These are phyloP conservation scores for Stellera chamaejasme DNA, from an alignment of 345 rosid species.

Conservation along the genomic window DNA sequence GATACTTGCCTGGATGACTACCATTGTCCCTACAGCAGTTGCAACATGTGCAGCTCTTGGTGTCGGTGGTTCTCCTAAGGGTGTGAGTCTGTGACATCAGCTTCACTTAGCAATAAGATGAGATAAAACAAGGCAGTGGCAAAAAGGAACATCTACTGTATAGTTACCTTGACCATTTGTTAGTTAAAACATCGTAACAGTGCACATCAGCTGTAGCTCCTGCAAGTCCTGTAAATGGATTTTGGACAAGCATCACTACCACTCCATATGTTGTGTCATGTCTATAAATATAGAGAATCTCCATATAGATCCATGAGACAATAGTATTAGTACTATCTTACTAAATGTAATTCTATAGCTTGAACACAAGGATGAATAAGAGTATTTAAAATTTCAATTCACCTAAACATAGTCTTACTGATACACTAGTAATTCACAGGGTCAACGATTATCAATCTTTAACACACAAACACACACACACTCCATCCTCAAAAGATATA, in stretches of 20 bases:
- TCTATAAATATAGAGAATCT: too few species aligned
- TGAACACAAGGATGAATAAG: background rate
- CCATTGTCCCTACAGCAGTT: constrained; percentile 94
- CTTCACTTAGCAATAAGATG: background rate
- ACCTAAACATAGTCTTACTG: too few species aligned
- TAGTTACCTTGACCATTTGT: constrained; percentile 87
- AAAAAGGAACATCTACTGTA: background rate
- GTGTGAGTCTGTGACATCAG: constrained; percentile 49
- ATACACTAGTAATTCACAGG: too few species aligned
- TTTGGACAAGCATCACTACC: background rate
- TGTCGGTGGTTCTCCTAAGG: constrained; percentile 90
- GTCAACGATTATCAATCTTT: too few species aligned
- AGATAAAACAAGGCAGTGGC: background rate
- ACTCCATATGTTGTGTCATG: too few species aligned
- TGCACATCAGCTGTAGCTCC: constrained; percentile 97
- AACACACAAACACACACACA: too few species aligned
- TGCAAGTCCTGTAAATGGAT: constrained; percentile 53
- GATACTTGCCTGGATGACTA: constrained; percentile 71
- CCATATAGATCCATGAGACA: too few species aligned
- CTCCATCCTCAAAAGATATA: too few species aligned
- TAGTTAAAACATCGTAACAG: constrained; percentile 80
- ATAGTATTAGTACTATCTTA: background rate
- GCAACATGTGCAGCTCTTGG: constrained; percentile 98
- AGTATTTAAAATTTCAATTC: background rate
- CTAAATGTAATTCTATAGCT: background rate